phyloP scores from a whole-genome alignment of 495 filamentous ascomycete species.

The Neurospora africana region DNA sequence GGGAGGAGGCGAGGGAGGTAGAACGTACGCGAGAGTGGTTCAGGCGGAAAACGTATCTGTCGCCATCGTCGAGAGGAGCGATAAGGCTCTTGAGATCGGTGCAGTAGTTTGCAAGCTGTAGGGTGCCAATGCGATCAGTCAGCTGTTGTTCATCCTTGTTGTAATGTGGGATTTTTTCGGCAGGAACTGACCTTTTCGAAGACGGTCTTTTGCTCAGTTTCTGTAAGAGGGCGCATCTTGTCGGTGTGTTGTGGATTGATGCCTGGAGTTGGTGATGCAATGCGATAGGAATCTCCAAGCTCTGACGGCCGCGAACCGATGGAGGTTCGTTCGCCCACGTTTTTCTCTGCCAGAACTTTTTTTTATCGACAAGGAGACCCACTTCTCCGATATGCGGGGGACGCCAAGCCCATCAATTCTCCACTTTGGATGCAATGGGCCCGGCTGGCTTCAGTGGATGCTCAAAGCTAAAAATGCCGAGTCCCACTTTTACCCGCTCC shows the following conservation, averaged over 20 bases:
- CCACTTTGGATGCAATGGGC: not conserved
- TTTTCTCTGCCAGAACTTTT: not conserved
- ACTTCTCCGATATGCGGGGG: not conserved
- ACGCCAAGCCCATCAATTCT: not conserved
- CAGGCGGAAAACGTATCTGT: slow-evolving; percentile 79
- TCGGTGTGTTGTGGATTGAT: not conserved
- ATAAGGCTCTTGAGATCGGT: slow-evolving; percentile 62
- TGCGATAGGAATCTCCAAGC: not conserved
- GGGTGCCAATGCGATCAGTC: not conserved
- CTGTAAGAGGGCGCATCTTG: slow-evolving; percentile 64
- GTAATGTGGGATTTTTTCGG: not conserved
- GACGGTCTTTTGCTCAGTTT: slow-evolving; percentile 58
- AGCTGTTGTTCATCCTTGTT: not conserved
- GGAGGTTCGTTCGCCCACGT: not conserved
- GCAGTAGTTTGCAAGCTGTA: slow-evolving; percentile 22
- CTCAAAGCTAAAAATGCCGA: not conserved
- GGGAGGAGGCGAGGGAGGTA: slow-evolving; percentile 5
- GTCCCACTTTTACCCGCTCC: slow-evolving; percentile 20
- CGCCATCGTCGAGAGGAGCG: slow-evolving; percentile 55
- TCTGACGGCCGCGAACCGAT: not conserved
- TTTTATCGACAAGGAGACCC: not conserved
- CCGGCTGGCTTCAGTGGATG: not conserved
- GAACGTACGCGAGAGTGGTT: slow-evolving; percentile 38
- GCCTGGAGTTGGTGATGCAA: not conserved
- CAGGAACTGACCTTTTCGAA: slow-evolving; percentile 50